Base-by-base conservation (phyloP, 1,139 yeast genomes). In the Hyphopichia wangnamkhiaoensis region DNA sequence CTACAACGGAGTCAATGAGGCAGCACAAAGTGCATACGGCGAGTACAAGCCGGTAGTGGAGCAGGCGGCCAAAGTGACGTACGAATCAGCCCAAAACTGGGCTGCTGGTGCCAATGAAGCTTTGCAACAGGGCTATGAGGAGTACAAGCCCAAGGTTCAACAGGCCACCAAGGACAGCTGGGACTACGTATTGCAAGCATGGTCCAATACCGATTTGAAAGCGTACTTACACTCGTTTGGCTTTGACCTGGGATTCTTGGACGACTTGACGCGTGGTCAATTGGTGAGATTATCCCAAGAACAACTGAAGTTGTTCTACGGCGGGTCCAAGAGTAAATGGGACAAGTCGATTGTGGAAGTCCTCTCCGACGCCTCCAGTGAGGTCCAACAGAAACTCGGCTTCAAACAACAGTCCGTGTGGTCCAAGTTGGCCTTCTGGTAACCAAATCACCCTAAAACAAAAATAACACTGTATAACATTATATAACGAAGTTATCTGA, bases 141-240 rank as follows among this genome's bases (percentile, higher is more conserved):
- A 45, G 30, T 42, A 43, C 39, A 35, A 44, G 19, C 37, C 48
- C 9, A 39, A 37, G 35, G 45, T 44, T 12, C 38, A 38, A 29
- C 40, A 41, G 17, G 42, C 42, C 13, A 43, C 43, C 7, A 37
- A 42, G 30, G 33, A 37, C 21, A 42, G 50, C 6, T 55, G 54
- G 54, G 37, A 45, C 18, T 46, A 47, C 24, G 34, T 58, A 14
- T 43, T 60, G 31, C 43, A 47, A 13, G 36, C 70, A 26, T 81
- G 84, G 81, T 64, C 79, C 17, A 71, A 69, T 30, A 69, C 73
- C 24, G 88, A 82, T 47, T 61, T 82, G 48, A 70, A 62, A 49
- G 65, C 69, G 23, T 82, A 80, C 56, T 59, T 82, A 39, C 62
- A 67, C 32, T 66, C 76, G 7, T 80, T 72, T 54, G 86, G 86